phyloP scores from a whole-genome alignment of 2,329 filamentous ascomycete species.

The Ploettnerulaceae sp. region DNA sequence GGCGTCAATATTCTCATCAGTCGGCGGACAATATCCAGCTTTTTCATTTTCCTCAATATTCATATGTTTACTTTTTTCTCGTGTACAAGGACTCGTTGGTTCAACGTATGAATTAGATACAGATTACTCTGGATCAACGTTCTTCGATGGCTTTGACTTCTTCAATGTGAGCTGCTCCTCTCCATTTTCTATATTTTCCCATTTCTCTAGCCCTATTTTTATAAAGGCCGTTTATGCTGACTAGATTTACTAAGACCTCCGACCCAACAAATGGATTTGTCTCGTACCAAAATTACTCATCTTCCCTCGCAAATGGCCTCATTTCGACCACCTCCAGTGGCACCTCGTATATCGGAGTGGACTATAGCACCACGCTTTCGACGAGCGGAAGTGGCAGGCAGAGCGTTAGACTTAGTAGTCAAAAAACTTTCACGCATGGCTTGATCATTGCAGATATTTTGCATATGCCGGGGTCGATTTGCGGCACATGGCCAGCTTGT shows the following conservation, averaged over 20 bases:
- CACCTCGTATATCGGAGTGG: conserved; percentile 63
- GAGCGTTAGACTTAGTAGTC: conserved; percentile 65
- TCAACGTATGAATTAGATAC: conserved; percentile 19
- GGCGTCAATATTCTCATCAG: neutral
- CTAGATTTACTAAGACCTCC: conserved; percentile 19
- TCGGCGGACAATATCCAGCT: neutral
- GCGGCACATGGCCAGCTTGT: conserved; percentile 71
- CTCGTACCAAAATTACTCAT: conserved; percentile 38
- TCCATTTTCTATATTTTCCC: neutral
- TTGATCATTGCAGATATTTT: conserved; percentile 66
- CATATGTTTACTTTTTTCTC: neutral
- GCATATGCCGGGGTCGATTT: conserved; percentile 65
- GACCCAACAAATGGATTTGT: conserved; percentile 69
- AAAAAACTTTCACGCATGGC: conserved; percentile 56
- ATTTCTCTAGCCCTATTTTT: neutral
- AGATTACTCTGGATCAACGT: conserved; percentile 18
- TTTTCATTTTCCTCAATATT: neutral
- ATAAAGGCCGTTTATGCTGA: neutral
- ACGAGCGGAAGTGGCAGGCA: conserved; percentile 45
- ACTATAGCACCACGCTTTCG: conserved; percentile 45
- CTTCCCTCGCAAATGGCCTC: conserved; percentile 38
- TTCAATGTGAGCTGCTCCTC: conserved; percentile 44
- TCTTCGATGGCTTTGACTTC: conserved; percentile 49
- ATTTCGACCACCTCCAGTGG: conserved; percentile 33
- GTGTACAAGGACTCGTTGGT: neutral